These are phyloP conservation scores for Medicago arabica DNA, from an alignment of 306 rosid species.

Conservation along the genomic window DNA sequence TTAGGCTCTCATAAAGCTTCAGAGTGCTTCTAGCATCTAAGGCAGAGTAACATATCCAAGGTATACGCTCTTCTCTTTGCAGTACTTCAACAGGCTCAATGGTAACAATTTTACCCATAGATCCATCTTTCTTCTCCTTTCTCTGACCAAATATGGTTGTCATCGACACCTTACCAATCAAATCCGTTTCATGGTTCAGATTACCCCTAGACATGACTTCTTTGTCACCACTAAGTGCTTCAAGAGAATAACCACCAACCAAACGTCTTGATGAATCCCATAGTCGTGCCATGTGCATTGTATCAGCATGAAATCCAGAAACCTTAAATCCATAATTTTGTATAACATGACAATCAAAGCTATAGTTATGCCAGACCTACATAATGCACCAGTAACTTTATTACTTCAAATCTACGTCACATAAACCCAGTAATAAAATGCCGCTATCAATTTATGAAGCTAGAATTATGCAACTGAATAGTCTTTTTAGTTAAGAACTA, in stretches of 20 bases:
- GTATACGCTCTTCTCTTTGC: slow-evolving; percentile 75
- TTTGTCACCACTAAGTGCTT: slow-evolving; percentile 76
- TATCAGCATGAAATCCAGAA: slow-evolving; percentile 98
- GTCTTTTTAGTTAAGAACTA: neutral
- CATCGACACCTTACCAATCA: slow-evolving; percentile 59
- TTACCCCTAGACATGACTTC: slow-evolving; percentile 73
- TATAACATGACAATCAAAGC: slow-evolving; percentile 92
- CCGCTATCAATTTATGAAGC: slow-evolving; percentile 21
- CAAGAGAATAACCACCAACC: slow-evolving; percentile 95
- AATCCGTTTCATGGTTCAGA: slow-evolving; percentile 46
- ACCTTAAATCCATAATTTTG: slow-evolving; percentile 89
- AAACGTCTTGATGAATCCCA: slow-evolving; percentile 96
- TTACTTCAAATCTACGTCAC: slow-evolving; percentile 39
- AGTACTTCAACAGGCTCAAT: slow-evolving; percentile 90
- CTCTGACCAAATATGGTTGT: slow-evolving; percentile 52
- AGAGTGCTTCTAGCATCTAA: slow-evolving; percentile 59
- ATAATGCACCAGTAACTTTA: slow-evolving; percentile 42
- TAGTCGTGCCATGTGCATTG: slow-evolving; percentile 98
- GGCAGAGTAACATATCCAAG: slow-evolving; percentile 61
- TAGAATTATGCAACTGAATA: neutral
- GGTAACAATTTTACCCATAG: slow-evolving; percentile 56
- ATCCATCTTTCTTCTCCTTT: slow-evolving; percentile 51
- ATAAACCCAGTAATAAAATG: neutral
- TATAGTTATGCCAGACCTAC: slow-evolving; percentile 99
- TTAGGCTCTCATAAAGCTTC: slow-evolving; percentile 61